Base-by-base conservation (phyloP, 768 basidiomycete species). In the Rhodocollybia butyracea region DNA sequence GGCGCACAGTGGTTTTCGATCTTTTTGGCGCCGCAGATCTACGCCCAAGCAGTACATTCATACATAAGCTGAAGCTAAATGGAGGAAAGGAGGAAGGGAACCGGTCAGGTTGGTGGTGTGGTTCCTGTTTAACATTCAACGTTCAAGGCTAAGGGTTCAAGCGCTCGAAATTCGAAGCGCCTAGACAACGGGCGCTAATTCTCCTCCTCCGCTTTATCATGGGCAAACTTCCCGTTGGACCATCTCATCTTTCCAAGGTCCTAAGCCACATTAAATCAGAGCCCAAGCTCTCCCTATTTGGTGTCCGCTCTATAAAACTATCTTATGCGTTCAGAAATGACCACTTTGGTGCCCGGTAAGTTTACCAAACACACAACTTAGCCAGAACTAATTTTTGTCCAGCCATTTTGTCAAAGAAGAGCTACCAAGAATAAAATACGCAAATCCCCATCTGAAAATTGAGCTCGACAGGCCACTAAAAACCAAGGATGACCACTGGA, bases 331-430 rank as follows among this genome's bases (percentile, higher is more conserved):
- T 73, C 30, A 73, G 74, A 62, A 88, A 89, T 63, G 85, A 88
- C 67, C 86, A 90, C 66, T 88, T 84, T 64, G 88, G 87, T 59
- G 86, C 88, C 26, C 77, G 86, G 89, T 89, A 53, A 60, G 81
- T 65, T 51, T 46, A 8, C 55, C 51, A 26, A 46, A 31, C 17
- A 22, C 38, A 39, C 19, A 19, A 38, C 21, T 13, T 30, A 26
- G 19, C 30, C 47, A 27, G 56, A 24, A 61, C 29, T 15, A 30
- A 15, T 46, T 12, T 32, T 22, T 31, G 24, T 57, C 27, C 56
- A 90, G 91, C 42, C 84, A 90, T 73, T 92, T 93, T 59, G 77
- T 88, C 36, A 89, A 88, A 64, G 84, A 92, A 38, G 78, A 88
- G n/a, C 70, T 93, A 0, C 88, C 88, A 1, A 77, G 88, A 29